Evolutionary conservation across 345 rosid genomes (phyloP), one percentile per base, ranked within the genome.

Genomic region (Euphorbia peplus): DNA sequence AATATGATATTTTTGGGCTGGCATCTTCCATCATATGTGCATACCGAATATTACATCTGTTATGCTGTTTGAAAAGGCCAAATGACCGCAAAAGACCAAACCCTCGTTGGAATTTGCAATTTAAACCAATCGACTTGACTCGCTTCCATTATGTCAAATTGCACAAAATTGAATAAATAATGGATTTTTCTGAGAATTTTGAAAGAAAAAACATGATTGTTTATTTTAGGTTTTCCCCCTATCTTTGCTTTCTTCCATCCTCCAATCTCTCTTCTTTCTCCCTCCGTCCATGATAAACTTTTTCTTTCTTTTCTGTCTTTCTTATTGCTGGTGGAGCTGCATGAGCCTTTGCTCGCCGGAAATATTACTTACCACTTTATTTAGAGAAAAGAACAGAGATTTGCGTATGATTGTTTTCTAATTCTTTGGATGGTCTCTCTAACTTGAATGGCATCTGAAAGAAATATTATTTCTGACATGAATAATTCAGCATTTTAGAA

Each of bases 11-110:
- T 15, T 56, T 52, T 26, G 46, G 61, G 57, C 61, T 30, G 65
- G 32, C 26, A 59, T 69, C 58, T 59, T 59, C 0, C 47, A 47
- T 69, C 57, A 21, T 53, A 48, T 47, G 21, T 8, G 19, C 19
- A 8, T 25, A 11, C 32, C 5, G 2, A 3, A 59, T 16, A 59
- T 59, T 59, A 25, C 4, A 11, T 59, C 32, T 18, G 11, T 18
- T 2, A 0, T 32, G 14, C 14, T 18, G 32, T 35, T 32, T 59
- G 46, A n/a, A 10, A 59, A 59, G 39, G 56, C 26, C 25, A 52
- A 53, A 53, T n/a, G 13, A 53, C 22, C 22, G 28, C 28, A 21
- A 8, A 6, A 53, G 50, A 22, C 26, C 57, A 53, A 53, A 53
- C 4, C 28, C 28, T 53, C 22, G 25, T 22, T 53, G 28, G 26